A percentile compares a stretch with the other conserved stretches of the same genome.
Evolutionary conservation across 2,329 filamentous ascomycete species (phyloP).

Genomic region (Berkeleyomyces basicola): DNA sequence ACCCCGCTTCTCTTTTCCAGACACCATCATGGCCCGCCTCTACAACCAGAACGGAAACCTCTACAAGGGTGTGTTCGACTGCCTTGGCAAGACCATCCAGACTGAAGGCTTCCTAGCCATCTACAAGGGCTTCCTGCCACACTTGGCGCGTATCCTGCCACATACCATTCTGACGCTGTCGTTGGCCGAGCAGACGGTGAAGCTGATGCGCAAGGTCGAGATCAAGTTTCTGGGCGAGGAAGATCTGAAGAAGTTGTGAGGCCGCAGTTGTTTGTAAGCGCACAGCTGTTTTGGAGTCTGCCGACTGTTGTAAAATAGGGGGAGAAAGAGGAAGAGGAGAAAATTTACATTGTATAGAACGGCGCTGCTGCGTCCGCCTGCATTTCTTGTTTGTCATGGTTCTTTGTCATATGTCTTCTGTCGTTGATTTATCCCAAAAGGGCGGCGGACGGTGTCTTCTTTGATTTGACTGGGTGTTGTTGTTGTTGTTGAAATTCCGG

Average conservation of each 20-base stretch:
- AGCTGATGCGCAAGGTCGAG: constrained; percentile 70
- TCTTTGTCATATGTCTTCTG: neutral
- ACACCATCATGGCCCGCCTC: constrained; percentile 96
- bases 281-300: neutral
- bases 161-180: constrained; percentile 90
- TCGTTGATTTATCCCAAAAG: too few species aligned
- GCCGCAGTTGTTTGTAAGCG: neutral
- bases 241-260: constrained; percentile 20
- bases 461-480: neutral
- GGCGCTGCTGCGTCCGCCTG: neutral
- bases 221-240: constrained; percentile 31
- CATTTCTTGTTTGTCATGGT: neutral
- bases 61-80: constrained; percentile 89
- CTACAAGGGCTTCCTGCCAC: constrained; percentile 95
- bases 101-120: constrained; percentile 85
- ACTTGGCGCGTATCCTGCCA: constrained; percentile 82
- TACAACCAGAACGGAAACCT: constrained; percentile 98
- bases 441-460: too few species aligned
- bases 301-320: neutral
- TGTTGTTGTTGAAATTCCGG: neutral
- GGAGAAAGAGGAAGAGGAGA: neutral
- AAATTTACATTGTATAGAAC: neutral
- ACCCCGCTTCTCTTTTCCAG: constrained; percentile 21
- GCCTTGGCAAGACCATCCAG: constrained; percentile 73
- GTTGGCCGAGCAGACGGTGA: constrained; percentile 93